Base-by-base conservation (phyloP, 2,329 filamentous ascomycete genomes). In the Xylariaceae sp. region DNA sequence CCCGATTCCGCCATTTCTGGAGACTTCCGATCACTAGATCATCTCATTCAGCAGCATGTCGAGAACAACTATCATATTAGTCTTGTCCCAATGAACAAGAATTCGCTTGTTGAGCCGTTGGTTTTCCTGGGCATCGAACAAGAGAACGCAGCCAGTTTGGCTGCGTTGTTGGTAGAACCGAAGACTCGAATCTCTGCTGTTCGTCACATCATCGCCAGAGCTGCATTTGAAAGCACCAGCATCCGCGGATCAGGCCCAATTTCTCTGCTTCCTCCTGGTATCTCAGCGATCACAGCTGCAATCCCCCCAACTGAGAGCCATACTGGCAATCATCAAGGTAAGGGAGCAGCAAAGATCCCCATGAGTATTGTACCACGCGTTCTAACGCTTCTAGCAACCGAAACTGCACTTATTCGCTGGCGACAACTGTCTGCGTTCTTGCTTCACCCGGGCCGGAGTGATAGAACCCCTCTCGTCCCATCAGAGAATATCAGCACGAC, bases 351-450 rank as follows among this genome's bases (percentile, higher is more conserved):
- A n/a, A n/a, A n/a, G n/a, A 22, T 6, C n/a, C 21, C 39, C n/a
- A 23, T 16, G 2, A 33, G 17, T 39, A 22, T 36, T 33, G 4
- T 32, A 22, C 11, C 17, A 46, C 16, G 4, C 34, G 35, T 19
- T 19, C 25, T 23, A 23, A 39, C 40, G 14, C 21, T 44, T 6
- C 12, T 43, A 66, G 57, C 57, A 5, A 51, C 60, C 5, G 42
- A 58, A 6, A 43, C 64, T n/a, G 70, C 69, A 2, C 52, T 70
- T 5, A 65, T 63, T 14, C 60, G 62, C 49, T 73, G 71, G 71
- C 67, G 69, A 23, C 63, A 57, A n/a, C 57, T 73, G 11, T 67
- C 70, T 4, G 64, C 65, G 11, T 70, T 70, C 45, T 58, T 74
- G 8, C 64, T 73, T 12, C 67, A 71, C 44, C 62, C 68, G 0